Conservation (phyloP, 2,329 filamentous ascomycete genomes). For the Cryphonectria japonica region DNA sequence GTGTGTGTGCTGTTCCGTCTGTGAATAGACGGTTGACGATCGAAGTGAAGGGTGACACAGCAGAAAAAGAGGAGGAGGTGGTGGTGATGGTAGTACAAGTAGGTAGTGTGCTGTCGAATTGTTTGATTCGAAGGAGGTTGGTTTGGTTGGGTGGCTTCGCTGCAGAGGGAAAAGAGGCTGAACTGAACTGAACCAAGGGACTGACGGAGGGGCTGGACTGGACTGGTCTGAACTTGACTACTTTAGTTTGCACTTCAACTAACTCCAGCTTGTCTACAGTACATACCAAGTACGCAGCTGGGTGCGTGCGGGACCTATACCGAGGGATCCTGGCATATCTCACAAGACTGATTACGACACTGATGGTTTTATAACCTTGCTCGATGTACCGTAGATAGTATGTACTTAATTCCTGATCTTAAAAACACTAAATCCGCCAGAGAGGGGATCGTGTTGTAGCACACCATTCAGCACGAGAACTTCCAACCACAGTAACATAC, state of each 20-base stretch:
- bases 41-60: background rate
- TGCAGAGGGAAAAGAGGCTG: background rate
- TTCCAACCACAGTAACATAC: background rate
- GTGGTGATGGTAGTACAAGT: background rate
- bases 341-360: background rate
- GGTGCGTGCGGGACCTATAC: slow-evolving; percentile 5
- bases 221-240: background rate
- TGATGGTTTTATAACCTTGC: background rate
- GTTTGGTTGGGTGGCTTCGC: background rate
- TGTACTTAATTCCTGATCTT: background rate
- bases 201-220: background rate
- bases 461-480: background rate
- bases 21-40: background rate
- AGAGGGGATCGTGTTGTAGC: background rate
- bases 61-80: slow-evolving; percentile 3
- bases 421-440: background rate
- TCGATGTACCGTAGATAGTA: background rate
- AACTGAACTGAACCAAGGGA: slow-evolving; percentile 9
- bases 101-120: background rate
- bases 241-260: background rate
- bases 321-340: background rate
- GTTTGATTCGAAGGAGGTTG: background rate
- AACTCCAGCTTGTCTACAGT: background rate
- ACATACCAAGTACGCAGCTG: background rate
- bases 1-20: too few species aligned